Conservation (phyloP, 2,329 filamentous ascomycete species). For the Nemania serpens region DNA sequence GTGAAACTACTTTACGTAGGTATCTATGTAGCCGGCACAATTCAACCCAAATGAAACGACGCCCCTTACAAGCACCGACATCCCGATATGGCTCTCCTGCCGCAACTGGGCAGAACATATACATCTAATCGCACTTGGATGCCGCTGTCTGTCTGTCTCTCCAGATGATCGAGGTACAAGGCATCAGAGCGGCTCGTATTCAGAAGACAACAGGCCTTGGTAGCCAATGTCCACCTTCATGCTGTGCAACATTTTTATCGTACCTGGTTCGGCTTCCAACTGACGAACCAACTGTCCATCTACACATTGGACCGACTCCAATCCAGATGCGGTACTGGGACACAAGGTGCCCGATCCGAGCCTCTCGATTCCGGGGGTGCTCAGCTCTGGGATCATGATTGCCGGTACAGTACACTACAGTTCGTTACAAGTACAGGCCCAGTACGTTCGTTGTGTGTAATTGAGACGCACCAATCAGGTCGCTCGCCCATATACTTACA, state of each 20-base stretch:
- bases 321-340: neutral
- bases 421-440: neutral
- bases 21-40: neutral
- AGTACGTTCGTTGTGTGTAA: neutral
- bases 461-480: too few species aligned
- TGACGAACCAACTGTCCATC: neutral
- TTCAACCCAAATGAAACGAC: too few species aligned
- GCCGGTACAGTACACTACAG: neutral
- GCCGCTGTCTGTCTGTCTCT: neutral
- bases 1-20: neutral
- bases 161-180: conserved; percentile 14
- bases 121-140: neutral
- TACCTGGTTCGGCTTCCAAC: neutral
- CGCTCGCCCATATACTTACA: too few species aligned
- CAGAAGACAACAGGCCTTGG: conserved; percentile 13
- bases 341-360: conserved; percentile 19
- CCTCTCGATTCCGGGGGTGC: conserved; percentile 6
- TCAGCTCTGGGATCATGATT: conserved; percentile 11
- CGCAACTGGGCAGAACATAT: too few species aligned
- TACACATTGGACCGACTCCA: neutral
- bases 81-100: too few species aligned
- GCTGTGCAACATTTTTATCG: conserved; percentile 20
- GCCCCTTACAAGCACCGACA: too few species aligned
- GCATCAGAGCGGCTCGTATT: conserved; percentile 23
- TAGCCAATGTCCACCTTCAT: conserved; percentile 17